These are phyloP conservation scores for Clarireedia paspali DNA, from an alignment of 2,329 filamentous ascomycete species.

Conservation along the genomic window DNA sequence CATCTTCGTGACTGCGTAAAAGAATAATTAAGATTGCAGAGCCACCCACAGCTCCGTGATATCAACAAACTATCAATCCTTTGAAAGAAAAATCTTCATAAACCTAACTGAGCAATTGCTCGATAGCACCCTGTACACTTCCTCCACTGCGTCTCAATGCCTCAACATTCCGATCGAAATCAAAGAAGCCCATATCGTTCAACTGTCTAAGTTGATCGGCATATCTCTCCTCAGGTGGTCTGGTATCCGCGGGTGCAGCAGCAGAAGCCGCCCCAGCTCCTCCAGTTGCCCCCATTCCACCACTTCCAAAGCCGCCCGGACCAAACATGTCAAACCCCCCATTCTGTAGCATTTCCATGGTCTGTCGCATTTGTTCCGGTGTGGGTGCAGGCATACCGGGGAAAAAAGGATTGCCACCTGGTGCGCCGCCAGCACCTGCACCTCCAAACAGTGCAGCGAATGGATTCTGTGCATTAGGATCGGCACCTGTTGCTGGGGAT, in stretches of 20 bases:
- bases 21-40: too few relatives aligned
- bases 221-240: slow-evolving; percentile 90
- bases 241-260: slow-evolving; percentile 62
- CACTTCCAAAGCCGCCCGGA: slow-evolving; percentile 8
- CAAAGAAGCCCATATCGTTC: slow-evolving; percentile 98
- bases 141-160: slow-evolving; percentile 84
- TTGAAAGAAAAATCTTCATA: not conserved
- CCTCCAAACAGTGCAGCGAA: slow-evolving; percentile 58
- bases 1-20: too few relatives aligned
- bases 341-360: slow-evolving; percentile 36
- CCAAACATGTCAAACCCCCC: slow-evolving; percentile 18
- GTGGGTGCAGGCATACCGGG: slow-evolving; percentile 40
- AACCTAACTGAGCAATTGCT: slow-evolving; percentile 50
- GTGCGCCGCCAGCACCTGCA: slow-evolving; percentile 28
- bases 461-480: slow-evolving; percentile 47
- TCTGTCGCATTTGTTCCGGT: slow-evolving; percentile 48
- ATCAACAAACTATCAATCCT: too few relatives aligned
- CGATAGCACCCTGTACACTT: slow-evolving; percentile 86
- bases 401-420: slow-evolving; percentile 33
- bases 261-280: slow-evolving; percentile 36
- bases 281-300: slow-evolving; percentile 29
- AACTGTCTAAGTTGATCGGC: slow-evolving; percentile 83
- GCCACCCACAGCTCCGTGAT: too few relatives aligned
- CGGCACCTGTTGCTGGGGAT: slow-evolving; percentile 17
- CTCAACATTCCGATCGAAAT: slow-evolving; percentile 88